Conservation (phyloP, 305 asterid genomes). For the Fraxinus sp. region DNA sequence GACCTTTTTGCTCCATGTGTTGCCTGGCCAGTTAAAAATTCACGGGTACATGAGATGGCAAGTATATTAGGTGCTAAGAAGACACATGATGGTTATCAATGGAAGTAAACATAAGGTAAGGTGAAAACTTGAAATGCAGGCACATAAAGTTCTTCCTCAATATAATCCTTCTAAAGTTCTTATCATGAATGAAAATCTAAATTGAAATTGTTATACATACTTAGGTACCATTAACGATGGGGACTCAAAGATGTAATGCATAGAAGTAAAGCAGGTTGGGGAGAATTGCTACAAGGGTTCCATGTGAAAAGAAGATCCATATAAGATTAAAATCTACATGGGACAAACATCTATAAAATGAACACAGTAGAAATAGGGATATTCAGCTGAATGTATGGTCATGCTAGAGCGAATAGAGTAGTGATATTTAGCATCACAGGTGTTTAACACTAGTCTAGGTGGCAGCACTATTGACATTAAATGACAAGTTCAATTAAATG, state of each 20-base stretch:
- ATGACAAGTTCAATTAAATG: too few species aligned
- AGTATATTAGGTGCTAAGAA: background rate
- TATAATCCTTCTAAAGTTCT: background rate
- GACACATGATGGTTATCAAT: background rate
- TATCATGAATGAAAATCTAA: background rate
- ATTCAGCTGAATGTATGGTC: background rate
- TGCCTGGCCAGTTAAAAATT: constrained; percentile 4
- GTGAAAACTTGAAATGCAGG: background rate
- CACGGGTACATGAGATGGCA: background rate
- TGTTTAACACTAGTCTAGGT: too few species aligned
- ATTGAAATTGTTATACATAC: background rate
- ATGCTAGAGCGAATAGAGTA: background rate
- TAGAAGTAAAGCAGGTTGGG: background rate
- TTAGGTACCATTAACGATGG: background rate
- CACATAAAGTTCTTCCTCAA: background rate
- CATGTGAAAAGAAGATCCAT: background rate
- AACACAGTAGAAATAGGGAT: background rate
- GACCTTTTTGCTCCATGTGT: background rate
- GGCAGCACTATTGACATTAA: too few species aligned
- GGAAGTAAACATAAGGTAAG: background rate
- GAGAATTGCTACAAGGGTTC: background rate
- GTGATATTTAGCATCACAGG: too few species aligned
- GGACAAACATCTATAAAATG: background rate
- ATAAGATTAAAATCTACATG: background rate
- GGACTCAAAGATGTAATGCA: background rate